Base-by-base conservation (phyloP, 345 rosid species). In the Schrenkiella parvula region DNA sequence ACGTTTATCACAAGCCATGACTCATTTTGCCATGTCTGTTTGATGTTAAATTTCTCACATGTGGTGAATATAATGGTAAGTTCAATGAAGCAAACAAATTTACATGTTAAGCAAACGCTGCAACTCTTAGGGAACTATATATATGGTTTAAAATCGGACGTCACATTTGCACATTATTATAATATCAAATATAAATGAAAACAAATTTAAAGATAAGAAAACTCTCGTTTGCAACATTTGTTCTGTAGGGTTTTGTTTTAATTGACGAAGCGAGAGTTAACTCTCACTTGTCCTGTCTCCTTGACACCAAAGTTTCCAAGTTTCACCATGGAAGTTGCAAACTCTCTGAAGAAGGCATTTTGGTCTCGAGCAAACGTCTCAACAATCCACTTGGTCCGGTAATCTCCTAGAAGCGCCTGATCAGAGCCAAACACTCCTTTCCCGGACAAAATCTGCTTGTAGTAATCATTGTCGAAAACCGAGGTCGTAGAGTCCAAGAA, bases 401-500 rank as follows among this genome's bases (percentile, higher is more conserved):
- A 48, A 61, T 88, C 87, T 2, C 78, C 68, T 1, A 79, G 55
- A 78, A 92, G 63, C 1, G 78, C 81, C 74, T 88, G 95, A 65
- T 90, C 93, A 7, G 91, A 90, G 12, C 82, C 85, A 51, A 90
- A 86, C 52, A 88, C 85, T 4, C 91, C 90, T 68, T 80, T 82
- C 8, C 89, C 88, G 1, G 63, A 80, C 75, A 79, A 19, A 3
- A 87, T 75, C 51, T 80, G 88, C 73, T 80, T 84, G 86, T 82
- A 92, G 70, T 92, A 90, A 63, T 73, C 78, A 43, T 87, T 88
- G 60, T 88, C 93, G 19, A 88, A 90, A 39, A 75, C 77, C 3
- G 95, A 50, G 4, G 88, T 17, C 2, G 95, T 86, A 0, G 87
- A 53, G 78, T 92, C 95, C 82, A 90, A 59, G 76, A 88, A 66